These are phyloP conservation scores for Verticillium longisporum DNA, from an alignment of 2,329 filamentous ascomycete genomes.

Conservation along the genomic window DNA sequence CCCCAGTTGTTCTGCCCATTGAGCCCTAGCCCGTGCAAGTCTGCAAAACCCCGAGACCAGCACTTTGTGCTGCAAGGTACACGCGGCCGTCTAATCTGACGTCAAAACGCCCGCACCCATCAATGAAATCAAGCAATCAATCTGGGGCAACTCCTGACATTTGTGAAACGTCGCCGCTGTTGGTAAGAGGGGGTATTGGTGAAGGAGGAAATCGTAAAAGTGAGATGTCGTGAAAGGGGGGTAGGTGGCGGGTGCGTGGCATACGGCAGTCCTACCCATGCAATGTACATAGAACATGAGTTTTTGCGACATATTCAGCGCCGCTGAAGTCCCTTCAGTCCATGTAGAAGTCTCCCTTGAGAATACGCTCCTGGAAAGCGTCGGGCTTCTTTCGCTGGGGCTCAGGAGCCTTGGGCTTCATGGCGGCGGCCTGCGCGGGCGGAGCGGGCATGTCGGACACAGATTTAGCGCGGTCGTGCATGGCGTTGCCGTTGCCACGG, in stretches of 20 bases:
- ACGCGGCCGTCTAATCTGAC: not conserved
- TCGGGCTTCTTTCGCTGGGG: constrained; percentile 64
- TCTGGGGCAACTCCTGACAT: not conserved
- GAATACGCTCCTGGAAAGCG: constrained; percentile 91
- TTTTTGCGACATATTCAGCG: not conserved
- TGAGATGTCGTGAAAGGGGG: not conserved
- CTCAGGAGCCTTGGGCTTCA: constrained; percentile 37
- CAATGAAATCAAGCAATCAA: not conserved
- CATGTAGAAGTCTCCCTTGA: constrained; percentile 98
- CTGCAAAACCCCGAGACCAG: too few relatives aligned
- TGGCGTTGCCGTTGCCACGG: constrained; percentile 24
- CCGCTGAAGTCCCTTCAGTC: constrained; percentile 49
- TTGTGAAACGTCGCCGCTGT: not conserved
- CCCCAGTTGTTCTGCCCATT: not conserved
- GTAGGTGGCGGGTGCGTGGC: not conserved
- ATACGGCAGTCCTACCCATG: not conserved
- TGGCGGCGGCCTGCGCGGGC: constrained; percentile 40
- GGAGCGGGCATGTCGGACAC: constrained; percentile 57
- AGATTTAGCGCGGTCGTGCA: constrained; percentile 64
- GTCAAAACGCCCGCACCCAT: not conserved
- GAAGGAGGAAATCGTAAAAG: not conserved
- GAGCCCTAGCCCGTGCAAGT: not conserved
- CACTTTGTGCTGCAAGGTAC: not conserved
- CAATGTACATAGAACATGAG: not conserved
- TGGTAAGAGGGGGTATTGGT: not conserved